Conservation (phyloP, 1,284 basidiomycete species). For the Moesziomyces sp. region DNA sequence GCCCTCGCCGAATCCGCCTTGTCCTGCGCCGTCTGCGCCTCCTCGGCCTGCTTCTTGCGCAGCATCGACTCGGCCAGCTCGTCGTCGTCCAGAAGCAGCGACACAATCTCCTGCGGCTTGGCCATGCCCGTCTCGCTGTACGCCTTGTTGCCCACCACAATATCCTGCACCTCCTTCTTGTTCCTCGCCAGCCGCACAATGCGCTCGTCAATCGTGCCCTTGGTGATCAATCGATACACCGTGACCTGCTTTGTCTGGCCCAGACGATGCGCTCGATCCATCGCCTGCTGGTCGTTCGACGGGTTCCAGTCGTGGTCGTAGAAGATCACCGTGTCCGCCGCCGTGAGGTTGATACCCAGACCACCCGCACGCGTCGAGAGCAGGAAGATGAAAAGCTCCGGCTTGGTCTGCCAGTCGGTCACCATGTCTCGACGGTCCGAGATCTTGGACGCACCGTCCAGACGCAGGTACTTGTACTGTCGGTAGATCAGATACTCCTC, state of each 20-base stretch:
- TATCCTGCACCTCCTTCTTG: slow-evolving; percentile 78
- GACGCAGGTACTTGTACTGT: slow-evolving; percentile 95
- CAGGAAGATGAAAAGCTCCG: slow-evolving; percentile 70
- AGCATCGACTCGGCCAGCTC: slow-evolving; percentile 70
- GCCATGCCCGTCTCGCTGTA: slow-evolving; percentile 74
- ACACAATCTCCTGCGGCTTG: slow-evolving; percentile 96
- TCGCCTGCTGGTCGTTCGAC: slow-evolving; percentile 94
- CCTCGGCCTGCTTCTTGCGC: slow-evolving; percentile 66
- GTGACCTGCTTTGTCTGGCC: slow-evolving; percentile 99
- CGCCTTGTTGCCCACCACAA: slow-evolving; percentile 96
- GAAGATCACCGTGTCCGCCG: slow-evolving; percentile 92
- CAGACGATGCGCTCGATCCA: slow-evolving; percentile 98
- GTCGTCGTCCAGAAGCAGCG: slow-evolving; percentile 93
- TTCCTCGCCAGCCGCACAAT: slow-evolving; percentile 76
- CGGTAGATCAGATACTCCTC: slow-evolving; percentile 98
- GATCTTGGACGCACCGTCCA: slow-evolving; percentile 94
- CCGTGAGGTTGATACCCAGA: slow-evolving; percentile 96
- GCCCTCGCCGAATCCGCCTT: slow-evolving; percentile 65
- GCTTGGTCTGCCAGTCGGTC: slow-evolving; percentile 98
- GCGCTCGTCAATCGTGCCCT: slow-evolving; percentile 97
- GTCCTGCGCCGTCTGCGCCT: slow-evolving; percentile 61
- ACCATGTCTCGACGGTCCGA: slow-evolving; percentile 99
- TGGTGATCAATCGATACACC: slow-evolving; percentile 95
- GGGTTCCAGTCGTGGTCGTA: slow-evolving; percentile 99
- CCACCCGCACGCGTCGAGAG: slow-evolving; percentile 97